phyloP scores from a whole-genome alignment of 2,329 filamentous ascomycete genomes.

The Hawksworthiomyces lignivorus region DNA sequence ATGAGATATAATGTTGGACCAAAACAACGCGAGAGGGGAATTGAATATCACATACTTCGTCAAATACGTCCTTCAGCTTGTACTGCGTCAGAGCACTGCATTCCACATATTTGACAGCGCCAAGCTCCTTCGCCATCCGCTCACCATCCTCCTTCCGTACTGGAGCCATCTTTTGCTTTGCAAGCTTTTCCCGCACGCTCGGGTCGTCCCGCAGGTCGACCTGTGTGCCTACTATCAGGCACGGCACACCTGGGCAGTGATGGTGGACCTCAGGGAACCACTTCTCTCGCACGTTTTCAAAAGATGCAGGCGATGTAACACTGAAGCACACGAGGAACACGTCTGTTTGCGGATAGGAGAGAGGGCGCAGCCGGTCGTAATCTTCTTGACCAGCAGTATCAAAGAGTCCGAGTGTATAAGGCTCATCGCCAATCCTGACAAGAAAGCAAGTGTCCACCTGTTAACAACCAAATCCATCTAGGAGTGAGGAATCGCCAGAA shows the following conservation, averaged over 20 bases:
- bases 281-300: slow-evolving; percentile 98
- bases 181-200: slow-evolving; percentile 80
- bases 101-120: slow-evolving; percentile 97
- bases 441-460: not conserved
- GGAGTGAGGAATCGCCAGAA: not conserved
- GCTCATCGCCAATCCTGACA: slow-evolving; percentile 97
- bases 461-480: not conserved
- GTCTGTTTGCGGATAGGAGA: slow-evolving; percentile 97
- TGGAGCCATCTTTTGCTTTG: slow-evolving; percentile 93
- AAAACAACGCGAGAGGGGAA: too few species aligned
- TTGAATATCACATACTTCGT: slow-evolving; percentile 89
- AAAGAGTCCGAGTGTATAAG: slow-evolving; percentile 93
- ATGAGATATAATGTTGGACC: too few species aligned
- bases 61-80: slow-evolving; percentile 98
- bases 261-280: slow-evolving; percentile 99
- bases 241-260: slow-evolving; percentile 95
- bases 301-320: slow-evolving; percentile 92
- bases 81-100: slow-evolving; percentile 97
- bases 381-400: slow-evolving; percentile 99
- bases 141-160: slow-evolving; percentile 91
- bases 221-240: slow-evolving; percentile 95
- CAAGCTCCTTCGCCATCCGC: slow-evolving; percentile 93
- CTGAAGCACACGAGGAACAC: slow-evolving; percentile 99
- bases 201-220: slow-evolving; percentile 89
- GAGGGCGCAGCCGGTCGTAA: slow-evolving; percentile 92